Evolutionary conservation across 129 eudicot species (phyloP).

Genomic region (Kitagawia praeruptora): DNA sequence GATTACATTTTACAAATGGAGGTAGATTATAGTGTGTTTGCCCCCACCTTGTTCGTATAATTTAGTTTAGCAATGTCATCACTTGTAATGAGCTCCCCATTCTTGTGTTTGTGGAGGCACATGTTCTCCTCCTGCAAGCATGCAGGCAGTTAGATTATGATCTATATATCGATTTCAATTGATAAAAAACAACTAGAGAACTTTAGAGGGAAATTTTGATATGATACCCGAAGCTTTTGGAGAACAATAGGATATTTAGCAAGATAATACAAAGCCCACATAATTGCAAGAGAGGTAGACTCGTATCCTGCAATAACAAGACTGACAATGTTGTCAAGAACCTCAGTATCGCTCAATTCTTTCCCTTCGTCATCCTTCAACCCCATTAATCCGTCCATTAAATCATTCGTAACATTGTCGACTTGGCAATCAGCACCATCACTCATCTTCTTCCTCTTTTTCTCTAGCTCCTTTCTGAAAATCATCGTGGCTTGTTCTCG

Average conservation of each 20-base stretch:
- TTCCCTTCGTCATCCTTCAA: constrained; percentile 36
- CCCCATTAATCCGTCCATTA: constrained; percentile 36
- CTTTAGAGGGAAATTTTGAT: background rate
- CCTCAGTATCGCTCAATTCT: constrained; percentile 28
- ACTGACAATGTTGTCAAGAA: constrained; percentile 33
- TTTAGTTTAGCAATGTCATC: constrained; percentile 24
- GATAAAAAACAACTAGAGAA: background rate
- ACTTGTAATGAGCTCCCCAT: constrained; percentile 26
- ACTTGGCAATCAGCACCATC: background rate
- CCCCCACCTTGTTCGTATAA: constrained; percentile 27
- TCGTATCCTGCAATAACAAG: constrained; percentile 25
- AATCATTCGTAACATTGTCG: constrained; percentile 11
- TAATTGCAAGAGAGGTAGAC: constrained; percentile 24
- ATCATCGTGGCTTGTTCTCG: constrained; percentile 23
- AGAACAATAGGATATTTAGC: constrained; percentile 42
- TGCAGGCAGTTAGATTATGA: too few species aligned
- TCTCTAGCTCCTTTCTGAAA: constrained; percentile 32
- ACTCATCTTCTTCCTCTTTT: constrained; percentile 13
- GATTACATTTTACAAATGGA: background rate
- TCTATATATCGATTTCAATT: too few species aligned
- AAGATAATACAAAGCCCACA: constrained; percentile 39
- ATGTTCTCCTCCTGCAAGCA: constrained; percentile 32
- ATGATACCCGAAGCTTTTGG: constrained; percentile 36
- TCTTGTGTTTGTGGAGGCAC: constrained; percentile 14
- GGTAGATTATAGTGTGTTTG: background rate